A percentile compares a stretch with the other conserved stretches of the same genome.
Evolutionary conservation across 148 eudicot species (phyloP).

Genomic region (Amaranthus cruentus): DNA sequence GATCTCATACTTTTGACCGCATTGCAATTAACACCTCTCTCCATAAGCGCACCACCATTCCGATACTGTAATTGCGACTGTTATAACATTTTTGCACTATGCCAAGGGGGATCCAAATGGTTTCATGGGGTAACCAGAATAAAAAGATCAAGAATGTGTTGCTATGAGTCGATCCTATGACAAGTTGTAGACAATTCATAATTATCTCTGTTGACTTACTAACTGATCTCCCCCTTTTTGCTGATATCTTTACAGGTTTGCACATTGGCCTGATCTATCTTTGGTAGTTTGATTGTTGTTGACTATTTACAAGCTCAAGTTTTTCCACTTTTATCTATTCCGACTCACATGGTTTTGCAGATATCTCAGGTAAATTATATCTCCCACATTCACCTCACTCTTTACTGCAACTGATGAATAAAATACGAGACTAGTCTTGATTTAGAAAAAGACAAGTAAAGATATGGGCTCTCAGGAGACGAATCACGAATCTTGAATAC

Average conservation of each 20-base stretch:
- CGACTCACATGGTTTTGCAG: slow-evolving; percentile 2
- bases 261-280: background rate
- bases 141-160: no score
- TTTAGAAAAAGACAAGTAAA: background rate
- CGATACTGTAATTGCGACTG: no score
- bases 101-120: no score
- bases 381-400: background rate
- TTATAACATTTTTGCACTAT: no score
- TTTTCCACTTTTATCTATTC: background rate
- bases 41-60: no score
- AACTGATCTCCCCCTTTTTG: background rate
- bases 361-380: slow-evolving; percentile 14
- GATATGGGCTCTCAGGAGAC: background rate
- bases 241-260: slow-evolving; percentile 3
- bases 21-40: no score
- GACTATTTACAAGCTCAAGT: slow-evolving; percentile 3
- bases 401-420: slow-evolving; percentile 9
- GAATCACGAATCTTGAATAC: no score
- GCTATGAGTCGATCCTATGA: no score
- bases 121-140: no score
- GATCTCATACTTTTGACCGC: no score
- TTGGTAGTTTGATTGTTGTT: slow-evolving; percentile 1
- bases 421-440: slow-evolving; percentile 2
- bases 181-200: no score
- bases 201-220: background rate